Evolutionary conservation across 805 yeast species (phyloP).

Genomic region (Candida ovalis): DNA sequence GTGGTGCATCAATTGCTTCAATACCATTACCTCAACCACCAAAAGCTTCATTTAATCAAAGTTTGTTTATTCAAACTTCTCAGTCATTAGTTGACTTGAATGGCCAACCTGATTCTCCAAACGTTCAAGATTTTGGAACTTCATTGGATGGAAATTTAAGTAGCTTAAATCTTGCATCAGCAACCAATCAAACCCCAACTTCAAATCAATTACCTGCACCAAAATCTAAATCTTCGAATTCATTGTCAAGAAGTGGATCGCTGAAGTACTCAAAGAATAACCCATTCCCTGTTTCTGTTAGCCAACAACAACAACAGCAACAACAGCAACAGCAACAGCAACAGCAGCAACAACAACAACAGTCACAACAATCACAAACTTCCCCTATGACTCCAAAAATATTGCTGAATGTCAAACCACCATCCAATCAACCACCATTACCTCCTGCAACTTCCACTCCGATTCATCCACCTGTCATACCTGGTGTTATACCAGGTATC

Average conservation of each 20-base stretch:
- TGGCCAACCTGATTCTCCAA: background rate
- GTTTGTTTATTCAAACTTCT: background rate
- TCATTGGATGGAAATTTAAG: background rate
- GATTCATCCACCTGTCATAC: background rate
- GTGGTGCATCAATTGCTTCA: background rate
- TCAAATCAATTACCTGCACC: background rate
- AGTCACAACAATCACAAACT: background rate
- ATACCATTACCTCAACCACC: constrained; percentile 3
- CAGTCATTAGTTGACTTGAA: background rate
- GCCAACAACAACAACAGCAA: background rate
- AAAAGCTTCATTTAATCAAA: background rate
- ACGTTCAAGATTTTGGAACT: background rate
- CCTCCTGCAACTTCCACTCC: background rate
- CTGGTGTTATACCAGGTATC: background rate
- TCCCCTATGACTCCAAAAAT: background rate
- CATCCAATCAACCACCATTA: background rate
- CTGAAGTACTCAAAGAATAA: constrained; percentile 15
- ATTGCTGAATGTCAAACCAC: background rate
- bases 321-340: constrained; percentile 5
- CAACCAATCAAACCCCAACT: background rate
- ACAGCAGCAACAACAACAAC: constrained; percentile 1
- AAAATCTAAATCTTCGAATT: background rate
- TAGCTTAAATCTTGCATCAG: background rate
- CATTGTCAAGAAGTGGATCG: constrained; percentile 5
- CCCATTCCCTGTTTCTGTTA: constrained; percentile 15